Evolutionary conservation across 805 yeast genomes (phyloP).

Genomic region (Torulaspora microellipsoides): DNA sequence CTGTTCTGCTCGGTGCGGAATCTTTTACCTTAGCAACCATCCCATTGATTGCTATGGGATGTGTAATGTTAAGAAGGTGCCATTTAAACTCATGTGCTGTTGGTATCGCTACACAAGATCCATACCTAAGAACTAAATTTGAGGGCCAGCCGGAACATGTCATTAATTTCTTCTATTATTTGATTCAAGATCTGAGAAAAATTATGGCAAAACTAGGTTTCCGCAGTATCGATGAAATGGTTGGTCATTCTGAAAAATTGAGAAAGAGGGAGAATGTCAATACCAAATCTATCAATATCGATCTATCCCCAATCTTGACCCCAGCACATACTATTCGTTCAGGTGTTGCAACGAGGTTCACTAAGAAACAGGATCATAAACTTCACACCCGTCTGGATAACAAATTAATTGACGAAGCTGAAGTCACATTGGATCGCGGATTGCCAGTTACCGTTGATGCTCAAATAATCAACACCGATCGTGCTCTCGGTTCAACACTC

Average conservation of each 20-base stretch:
- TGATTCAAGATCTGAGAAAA: conserved; percentile 85
- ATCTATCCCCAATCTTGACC: conserved; percentile 86
- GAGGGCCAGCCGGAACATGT: conserved; percentile 98
- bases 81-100: conserved; percentile 95
- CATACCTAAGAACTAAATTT: conserved; percentile 85
- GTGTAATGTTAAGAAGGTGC: conserved; percentile 94
- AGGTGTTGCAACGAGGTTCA: conserved; percentile 90
- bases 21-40: conserved; percentile 98
- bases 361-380: conserved; percentile 90
- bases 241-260: conserved; percentile 92
- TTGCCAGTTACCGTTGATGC: conserved; percentile 92
- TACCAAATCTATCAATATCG: conserved; percentile 87
- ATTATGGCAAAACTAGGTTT: conserved; percentile 95
- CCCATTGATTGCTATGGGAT: conserved; percentile 95
- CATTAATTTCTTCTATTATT: conserved; percentile 92
- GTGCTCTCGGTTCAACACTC: conserved; percentile 91
- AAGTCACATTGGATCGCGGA: conserved; percentile 92
- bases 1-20: conserved; percentile 94
- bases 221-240: conserved; percentile 96
- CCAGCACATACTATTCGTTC: conserved; percentile 97
- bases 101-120: conserved; percentile 98
- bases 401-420: conserved; percentile 94
- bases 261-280: conserved; percentile 81
- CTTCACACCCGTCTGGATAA: conserved; percentile 91
- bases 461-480: conserved; percentile 90